These are phyloP conservation scores for Coffea canephora DNA, from an alignment of 257 asterid species.

Conservation along the genomic window DNA sequence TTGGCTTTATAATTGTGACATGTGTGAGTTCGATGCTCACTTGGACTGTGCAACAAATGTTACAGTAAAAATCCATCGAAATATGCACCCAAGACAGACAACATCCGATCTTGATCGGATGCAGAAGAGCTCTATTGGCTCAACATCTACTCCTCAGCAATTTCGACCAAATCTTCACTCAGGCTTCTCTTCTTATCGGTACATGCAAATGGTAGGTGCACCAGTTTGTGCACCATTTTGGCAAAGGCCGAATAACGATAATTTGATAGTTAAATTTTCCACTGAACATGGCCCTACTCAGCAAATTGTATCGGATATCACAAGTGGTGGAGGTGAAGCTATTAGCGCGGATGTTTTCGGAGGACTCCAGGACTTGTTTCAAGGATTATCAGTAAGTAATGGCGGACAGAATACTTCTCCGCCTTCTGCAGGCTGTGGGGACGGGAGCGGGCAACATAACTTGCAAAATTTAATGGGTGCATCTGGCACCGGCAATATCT, in stretches of 20 bases:
- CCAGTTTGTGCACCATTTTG: too few species aligned
- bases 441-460: constrained; percentile 24
- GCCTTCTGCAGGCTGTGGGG: constrained; percentile 6
- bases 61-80: not conserved
- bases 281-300: not conserved
- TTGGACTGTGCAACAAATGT: constrained; percentile 34
- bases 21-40: constrained; percentile 54
- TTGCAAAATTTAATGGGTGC: constrained; percentile 39
- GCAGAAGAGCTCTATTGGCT: too few species aligned
- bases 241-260: too few species aligned
- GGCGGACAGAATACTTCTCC: not conserved
- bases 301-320: too few species aligned
- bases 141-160: constrained; percentile 22
- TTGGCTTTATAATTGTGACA: constrained; percentile 52
- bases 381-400: constrained; percentile 2
- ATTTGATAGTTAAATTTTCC: too few species aligned
- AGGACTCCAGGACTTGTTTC: constrained; percentile 14
- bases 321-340: not conserved
- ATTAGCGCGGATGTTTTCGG: constrained; percentile 1
- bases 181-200: too few species aligned
- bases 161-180: too few species aligned
- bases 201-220: too few species aligned
- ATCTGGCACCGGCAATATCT: not conserved
- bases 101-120: not conserved
- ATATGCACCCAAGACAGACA: not conserved